Conservation (phyloP, 2,329 filamentous ascomycete species). For the Aspergillus brasiliensis region DNA sequence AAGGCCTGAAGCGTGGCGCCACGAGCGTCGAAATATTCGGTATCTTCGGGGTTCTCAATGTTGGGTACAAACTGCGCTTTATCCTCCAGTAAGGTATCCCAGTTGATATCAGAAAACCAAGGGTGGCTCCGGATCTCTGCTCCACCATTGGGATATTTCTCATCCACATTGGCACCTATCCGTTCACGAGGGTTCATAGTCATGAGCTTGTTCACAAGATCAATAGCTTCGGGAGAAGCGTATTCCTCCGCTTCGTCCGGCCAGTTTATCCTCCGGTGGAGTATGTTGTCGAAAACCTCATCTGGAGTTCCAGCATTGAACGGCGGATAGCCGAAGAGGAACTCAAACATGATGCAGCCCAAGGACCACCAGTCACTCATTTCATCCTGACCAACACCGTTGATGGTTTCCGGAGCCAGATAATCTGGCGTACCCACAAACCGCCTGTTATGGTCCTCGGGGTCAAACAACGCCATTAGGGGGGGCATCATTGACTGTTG, state of each 20-base stretch:
- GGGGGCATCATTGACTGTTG: conserved; percentile 80
- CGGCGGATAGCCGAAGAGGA: conserved; percentile 87
- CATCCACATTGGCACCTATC: conserved; percentile 81
- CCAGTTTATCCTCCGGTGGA: conserved; percentile 88
- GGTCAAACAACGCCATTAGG: conserved; percentile 91
- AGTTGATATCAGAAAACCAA: conserved; percentile 87
- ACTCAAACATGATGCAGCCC: conserved; percentile 98
- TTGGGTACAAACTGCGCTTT: conserved; percentile 94
- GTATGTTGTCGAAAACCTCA: conserved; percentile 94
- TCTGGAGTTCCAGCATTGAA: conserved; percentile 91
- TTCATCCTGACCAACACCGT: conserved; percentile 91
- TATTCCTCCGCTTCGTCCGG: conserved; percentile 78
- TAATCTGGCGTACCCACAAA: conserved; percentile 98
- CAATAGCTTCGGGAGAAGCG: conserved; percentile 84
- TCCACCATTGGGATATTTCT: conserved; percentile 80
- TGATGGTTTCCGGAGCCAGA: conserved; percentile 93
- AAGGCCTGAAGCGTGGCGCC: conserved; percentile 92
- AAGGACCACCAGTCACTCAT: conserved; percentile 99
- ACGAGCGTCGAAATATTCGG: conserved; percentile 92
- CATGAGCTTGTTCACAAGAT: conserved; percentile 89
- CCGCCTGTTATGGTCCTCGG: conserved; percentile 85
- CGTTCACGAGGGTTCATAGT: conserved; percentile 80
- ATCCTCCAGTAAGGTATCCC: conserved; percentile 89
- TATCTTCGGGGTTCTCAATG: conserved; percentile 92
- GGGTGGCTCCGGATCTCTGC: conserved; percentile 86